These are phyloP conservation scores for Eucalyptus rudis DNA, from an alignment of 345 rosid species.

Conservation along the genomic window DNA sequence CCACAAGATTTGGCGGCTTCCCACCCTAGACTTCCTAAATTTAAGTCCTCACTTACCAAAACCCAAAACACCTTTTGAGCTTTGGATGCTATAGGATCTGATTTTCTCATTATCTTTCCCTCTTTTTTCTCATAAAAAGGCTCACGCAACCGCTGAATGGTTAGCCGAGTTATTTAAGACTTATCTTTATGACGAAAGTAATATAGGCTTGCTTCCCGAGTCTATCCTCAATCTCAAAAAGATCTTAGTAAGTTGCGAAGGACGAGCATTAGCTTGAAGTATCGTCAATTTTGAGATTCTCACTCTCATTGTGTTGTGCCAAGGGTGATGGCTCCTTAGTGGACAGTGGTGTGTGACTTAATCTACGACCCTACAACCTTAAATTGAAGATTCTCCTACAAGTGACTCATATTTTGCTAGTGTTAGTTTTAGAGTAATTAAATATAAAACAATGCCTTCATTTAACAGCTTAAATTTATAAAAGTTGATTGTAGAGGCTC, in stretches of 20 bases:
- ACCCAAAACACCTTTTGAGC: not conserved
- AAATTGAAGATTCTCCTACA: not conserved
- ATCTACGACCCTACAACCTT: not conserved
- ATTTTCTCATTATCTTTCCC: not conserved
- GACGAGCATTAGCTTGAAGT: not conserved
- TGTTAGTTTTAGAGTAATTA: too few relatives aligned
- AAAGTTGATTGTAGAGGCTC: fast-evolving
- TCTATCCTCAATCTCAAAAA: not conserved
- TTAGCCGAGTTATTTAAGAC: not conserved
- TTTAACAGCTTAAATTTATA: fast-evolving
- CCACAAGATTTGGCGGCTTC: not conserved
- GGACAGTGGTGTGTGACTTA: not conserved
- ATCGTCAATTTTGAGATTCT: not conserved
- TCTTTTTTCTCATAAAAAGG: not conserved
- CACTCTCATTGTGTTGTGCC: not conserved
- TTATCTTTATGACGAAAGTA: not conserved
- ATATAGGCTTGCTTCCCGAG: not conserved
- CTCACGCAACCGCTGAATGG: not conserved
- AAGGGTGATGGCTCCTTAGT: not conserved
- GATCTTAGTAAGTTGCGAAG: not conserved
- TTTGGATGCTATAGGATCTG: not conserved
- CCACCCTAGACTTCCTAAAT: not conserved
- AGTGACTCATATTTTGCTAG: not conserved
- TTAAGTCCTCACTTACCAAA: not conserved
- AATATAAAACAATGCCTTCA: fast-evolving